Base-by-base conservation (phyloP, 345 rosid species). In the Pelargonium nanum region DNA sequence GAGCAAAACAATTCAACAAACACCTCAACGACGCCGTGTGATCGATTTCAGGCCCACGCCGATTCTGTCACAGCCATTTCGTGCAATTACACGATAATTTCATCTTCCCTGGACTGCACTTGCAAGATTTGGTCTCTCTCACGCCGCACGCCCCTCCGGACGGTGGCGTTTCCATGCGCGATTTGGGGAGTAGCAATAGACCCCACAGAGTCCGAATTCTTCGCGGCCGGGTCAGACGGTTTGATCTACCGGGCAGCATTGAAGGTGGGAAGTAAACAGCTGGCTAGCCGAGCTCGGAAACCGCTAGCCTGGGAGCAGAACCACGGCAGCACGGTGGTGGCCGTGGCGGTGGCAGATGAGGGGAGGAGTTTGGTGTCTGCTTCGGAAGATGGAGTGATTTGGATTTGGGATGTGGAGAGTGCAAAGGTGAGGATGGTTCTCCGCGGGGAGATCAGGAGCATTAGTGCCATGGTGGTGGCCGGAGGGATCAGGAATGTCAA, bases 141-240 rank as follows among this genome's bases (percentile, higher is more conserved):
- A 24, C 64, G 67, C 25, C 74, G 83, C 57, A 58, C 53, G 17
- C 57, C 54, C 2, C 59, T 78, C 57, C 28, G 56, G 19, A 70
- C 53, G 19, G 40, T 76, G 22, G 26, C 48, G 48, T 78, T 78
- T 19, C 86, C 83, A 17, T 75, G 76, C 32, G 54, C 62, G 6
- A 63, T 81, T 24, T 68, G 67, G 24, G 72, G 68, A 20, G 1
- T 72, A 16, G 68, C 70, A 26, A 30, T 74, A 24, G 69, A 72
- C 57, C 66, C 74, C 32, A 60, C 73, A 0, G 70, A 53, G 63
- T 62, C 53, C 19, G 74, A 62, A 13, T 65, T 81, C 44, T 76
- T 71, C 4, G 79, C 74, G 54, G 83, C 79, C 6, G 79, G 83
- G 0, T 70, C 74, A 0, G 74, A 81, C 24, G 81, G 86, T 22